These are phyloP conservation scores for Backusella tuberculispora DNA, from an alignment of 192 early-diverging fungal genomes.

Conservation along the genomic window DNA sequence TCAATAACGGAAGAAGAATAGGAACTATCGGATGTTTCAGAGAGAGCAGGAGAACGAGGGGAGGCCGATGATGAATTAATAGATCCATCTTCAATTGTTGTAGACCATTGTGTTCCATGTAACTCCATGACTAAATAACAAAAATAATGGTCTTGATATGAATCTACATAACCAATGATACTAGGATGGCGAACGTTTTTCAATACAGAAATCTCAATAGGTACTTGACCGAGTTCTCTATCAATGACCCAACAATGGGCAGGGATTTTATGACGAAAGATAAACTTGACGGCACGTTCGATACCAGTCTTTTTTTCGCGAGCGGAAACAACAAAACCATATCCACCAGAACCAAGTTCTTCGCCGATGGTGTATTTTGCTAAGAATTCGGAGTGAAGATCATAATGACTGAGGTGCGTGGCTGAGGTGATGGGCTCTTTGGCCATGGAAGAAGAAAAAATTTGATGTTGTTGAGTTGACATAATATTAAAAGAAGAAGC, in stretches of 20 bases:
- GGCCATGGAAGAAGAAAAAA: slow-evolving; percentile 2
- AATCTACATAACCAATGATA: slow-evolving; percentile 59
- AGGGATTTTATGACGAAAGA: slow-evolving; percentile 61
- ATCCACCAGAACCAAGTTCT: slow-evolving; percentile 77
- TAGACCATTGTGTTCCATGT: slow-evolving; percentile 64
- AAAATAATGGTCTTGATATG: slow-evolving; percentile 56
- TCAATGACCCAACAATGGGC: slow-evolving; percentile 57
- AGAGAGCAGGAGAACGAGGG: slow-evolving; percentile 20
- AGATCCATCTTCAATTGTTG: slow-evolving; percentile 15
- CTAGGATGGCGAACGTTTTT: slow-evolving; percentile 59
- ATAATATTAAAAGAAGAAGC: neutral
- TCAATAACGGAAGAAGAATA: slow-evolving; percentile 18
- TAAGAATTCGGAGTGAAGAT: slow-evolving; percentile 52
- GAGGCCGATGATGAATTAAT: neutral
- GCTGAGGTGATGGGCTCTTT: slow-evolving; percentile 46
- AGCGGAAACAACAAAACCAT: slow-evolving; percentile 76
- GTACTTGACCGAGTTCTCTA: slow-evolving; percentile 54
- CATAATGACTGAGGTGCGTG: slow-evolving; percentile 43
- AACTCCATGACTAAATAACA: slow-evolving; percentile 72
- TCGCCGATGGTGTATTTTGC: slow-evolving; percentile 52
- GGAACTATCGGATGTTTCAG: slow-evolving; percentile 27
- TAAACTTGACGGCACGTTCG: slow-evolving; percentile 72
- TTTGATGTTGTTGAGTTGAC: slow-evolving; percentile 3
- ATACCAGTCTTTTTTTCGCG: slow-evolving; percentile 50
- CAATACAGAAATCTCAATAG: slow-evolving; percentile 65